Evolutionary conservation across 176 grass and related monocot species (phyloP), one percentile per base, ranked within the genome.

Genomic region (Oryza coarctata): DNA sequence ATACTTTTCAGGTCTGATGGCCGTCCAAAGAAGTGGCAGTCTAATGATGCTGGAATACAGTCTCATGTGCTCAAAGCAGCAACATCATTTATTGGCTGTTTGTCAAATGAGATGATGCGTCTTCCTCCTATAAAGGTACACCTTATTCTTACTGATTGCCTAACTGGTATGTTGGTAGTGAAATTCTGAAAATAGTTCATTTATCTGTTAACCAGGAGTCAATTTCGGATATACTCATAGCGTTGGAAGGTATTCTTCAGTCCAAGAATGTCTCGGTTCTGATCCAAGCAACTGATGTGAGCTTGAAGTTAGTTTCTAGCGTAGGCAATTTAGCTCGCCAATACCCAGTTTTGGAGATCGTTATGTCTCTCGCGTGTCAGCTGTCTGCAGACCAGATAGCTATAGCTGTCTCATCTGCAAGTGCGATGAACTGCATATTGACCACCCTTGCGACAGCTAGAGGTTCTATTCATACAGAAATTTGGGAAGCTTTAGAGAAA

Each of bases 401-500:
- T 74, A 28, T 83, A 34, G 18, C 68, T 75, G 50, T 82, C 57
- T 82, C 92, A 8, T 91, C 75, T 80, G 81, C 89, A 32, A 88
- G 71, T 78, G 79, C 92, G 49, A 31, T 95, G 63, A 89, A 82
- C 31, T 52, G 57, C 39, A 91, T 98, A 79, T 63, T 95, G 28
- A 88, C 78, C 23, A 91, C 62, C 72, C 27, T 86, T 83, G 80
- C 28, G 12, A 68, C 41, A 27, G 52, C 57, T 0, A 94, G 84
- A 70, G 4, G 4, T 74, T 75, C 80, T 82, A 55, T 63, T 70
- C 88, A 80, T 50, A 17, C 38, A 84, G 86, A 95, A 85, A 87
- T 93, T 70, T 91, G 84, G 90, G 76, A 84, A 33, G 87, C 85
- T 77, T 81, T 98, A 82, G 90, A 95, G 27, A 83, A 82, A 71